Conservation (phyloP, 371 early-diverging fungal genomes). For the Rhizopus stolonifer region DNA sequence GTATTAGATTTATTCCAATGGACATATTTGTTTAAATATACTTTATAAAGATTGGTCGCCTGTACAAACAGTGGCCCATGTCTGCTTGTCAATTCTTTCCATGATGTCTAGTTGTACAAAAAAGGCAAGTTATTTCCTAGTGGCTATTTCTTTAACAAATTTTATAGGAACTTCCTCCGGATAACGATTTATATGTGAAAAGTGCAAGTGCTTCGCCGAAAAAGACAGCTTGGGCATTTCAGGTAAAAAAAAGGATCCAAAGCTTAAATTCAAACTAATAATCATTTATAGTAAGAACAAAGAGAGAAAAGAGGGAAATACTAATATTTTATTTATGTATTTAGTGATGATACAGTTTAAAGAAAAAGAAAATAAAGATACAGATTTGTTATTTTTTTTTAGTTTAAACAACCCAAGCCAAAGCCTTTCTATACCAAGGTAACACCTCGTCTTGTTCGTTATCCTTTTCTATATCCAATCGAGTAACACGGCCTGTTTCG, state of each 20-base stretch:
- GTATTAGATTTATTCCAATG: constrained; percentile 89
- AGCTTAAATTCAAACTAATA: neutral
- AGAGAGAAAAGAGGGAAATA: constrained; percentile 8
- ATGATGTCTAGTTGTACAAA: constrained; percentile 87
- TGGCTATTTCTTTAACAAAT: neutral
- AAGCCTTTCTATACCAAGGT: constrained; percentile 21
- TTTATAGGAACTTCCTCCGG: constrained; percentile 70
- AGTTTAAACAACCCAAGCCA: constrained; percentile 23
- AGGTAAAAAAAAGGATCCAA: constrained; percentile 35
- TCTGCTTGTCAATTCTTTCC: constrained; percentile 91
- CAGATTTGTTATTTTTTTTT: neutral
- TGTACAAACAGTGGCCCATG: constrained; percentile 89
- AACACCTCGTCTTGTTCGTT: constrained; percentile 21
- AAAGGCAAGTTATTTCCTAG: constrained; percentile 49
- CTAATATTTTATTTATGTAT: neutral
- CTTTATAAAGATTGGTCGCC: constrained; percentile 96
- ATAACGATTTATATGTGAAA: constrained; percentile 70
- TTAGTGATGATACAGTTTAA: constrained; percentile 31
- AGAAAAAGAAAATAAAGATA: constrained; percentile 2
- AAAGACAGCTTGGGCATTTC: constrained; percentile 84
- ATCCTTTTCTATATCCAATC: constrained; percentile 33
- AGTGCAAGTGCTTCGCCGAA: constrained; percentile 76
- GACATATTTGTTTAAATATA: constrained; percentile 95
- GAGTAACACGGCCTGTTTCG: constrained; percentile 34
- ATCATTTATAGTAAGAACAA: constrained; percentile 10